Evolutionary conservation across 192 early-diverging fungal genomes (phyloP).

Genomic region (Rhizophagus prolifer): DNA sequence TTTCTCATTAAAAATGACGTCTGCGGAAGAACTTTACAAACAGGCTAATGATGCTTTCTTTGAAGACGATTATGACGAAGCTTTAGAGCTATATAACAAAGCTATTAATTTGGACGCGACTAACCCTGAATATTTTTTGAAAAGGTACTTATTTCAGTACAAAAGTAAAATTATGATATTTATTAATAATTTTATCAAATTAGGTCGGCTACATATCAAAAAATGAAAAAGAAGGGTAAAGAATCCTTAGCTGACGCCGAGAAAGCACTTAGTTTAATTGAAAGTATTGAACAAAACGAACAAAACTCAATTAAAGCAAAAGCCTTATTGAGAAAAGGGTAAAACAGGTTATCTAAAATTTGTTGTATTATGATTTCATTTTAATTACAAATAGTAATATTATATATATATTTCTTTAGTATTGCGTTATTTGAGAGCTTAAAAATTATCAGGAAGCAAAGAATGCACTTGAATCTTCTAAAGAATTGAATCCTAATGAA

Average conservation of each 20-base stretch:
- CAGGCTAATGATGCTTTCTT: conserved; percentile 76
- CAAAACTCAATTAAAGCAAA: conserved; percentile 57
- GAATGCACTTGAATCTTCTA: conserved; percentile 45
- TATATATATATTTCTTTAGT: conserved; percentile 33
- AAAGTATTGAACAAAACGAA: conserved; percentile 41
- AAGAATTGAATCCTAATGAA: conserved; percentile 46
- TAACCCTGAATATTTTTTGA: conserved; percentile 65
- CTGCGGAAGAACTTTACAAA: conserved; percentile 37
- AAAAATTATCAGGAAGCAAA: conserved; percentile 62
- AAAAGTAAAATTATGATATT: background rate
- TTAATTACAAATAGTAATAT: background rate
- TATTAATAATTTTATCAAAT: background rate
- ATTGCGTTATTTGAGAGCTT: conserved; percentile 54
- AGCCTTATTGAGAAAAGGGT: conserved; percentile 66
- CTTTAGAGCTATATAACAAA: conserved; percentile 66
- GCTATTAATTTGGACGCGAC: conserved; percentile 64
- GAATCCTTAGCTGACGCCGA: conserved; percentile 68
- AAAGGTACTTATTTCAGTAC: conserved; percentile 39
- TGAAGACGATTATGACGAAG: conserved; percentile 75
- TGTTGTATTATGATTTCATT: no score
- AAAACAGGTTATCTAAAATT: background rate
- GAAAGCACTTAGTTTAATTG: conserved; percentile 54
- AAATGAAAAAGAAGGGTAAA: conserved; percentile 55
- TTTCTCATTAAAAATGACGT: conserved; percentile 27
- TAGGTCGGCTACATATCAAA: conserved; percentile 62